phyloP scores from a whole-genome alignment of 2,329 filamentous ascomycete genomes.

The Blumeriella jaapii region DNA sequence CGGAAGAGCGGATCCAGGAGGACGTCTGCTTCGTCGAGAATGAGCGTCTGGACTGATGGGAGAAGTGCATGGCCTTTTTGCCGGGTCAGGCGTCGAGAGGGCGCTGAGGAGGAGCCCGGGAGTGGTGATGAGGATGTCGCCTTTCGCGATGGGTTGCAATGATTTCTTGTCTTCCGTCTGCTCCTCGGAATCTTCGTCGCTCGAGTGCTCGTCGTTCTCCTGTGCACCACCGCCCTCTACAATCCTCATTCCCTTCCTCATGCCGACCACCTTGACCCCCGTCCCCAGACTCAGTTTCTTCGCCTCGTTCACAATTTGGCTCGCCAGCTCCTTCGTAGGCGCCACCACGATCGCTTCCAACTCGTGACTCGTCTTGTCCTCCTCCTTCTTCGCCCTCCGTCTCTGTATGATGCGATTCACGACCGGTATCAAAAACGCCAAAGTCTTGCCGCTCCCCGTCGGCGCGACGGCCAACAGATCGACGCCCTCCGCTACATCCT shows the following conservation, averaged over 20 bases:
- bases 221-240: conserved; percentile 30
- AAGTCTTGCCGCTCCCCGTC: conserved; percentile 91
- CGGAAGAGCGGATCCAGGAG: conserved; percentile 84
- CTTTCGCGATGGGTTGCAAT: conserved; percentile 47
- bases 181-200: conserved; percentile 31
- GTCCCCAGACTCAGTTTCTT: conserved; percentile 70
- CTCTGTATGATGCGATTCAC: conserved; percentile 62
- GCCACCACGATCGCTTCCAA: conserved; percentile 62
- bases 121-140: conserved; percentile 72
- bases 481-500: conserved; percentile 31
- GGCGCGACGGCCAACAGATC: conserved; percentile 85
- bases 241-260: conserved; percentile 76
- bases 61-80: conserved; percentile 36
- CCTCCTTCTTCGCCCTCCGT: conserved; percentile 29
- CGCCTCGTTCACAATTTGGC: conserved; percentile 75
- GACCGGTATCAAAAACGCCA: conserved; percentile 82
- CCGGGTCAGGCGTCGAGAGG: conserved; percentile 37
- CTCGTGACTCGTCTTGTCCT: conserved; percentile 34
- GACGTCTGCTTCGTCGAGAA: conserved; percentile 92
- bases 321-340: conserved; percentile 67
- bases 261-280: conserved; percentile 65
- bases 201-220: conserved; percentile 18
- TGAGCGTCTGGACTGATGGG: conserved; percentile 58
- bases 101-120: conserved; percentile 69
- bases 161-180: conserved; percentile 28